Conservation (phyloP, 345 rosid genomes). For the Citrus medica region DNA sequence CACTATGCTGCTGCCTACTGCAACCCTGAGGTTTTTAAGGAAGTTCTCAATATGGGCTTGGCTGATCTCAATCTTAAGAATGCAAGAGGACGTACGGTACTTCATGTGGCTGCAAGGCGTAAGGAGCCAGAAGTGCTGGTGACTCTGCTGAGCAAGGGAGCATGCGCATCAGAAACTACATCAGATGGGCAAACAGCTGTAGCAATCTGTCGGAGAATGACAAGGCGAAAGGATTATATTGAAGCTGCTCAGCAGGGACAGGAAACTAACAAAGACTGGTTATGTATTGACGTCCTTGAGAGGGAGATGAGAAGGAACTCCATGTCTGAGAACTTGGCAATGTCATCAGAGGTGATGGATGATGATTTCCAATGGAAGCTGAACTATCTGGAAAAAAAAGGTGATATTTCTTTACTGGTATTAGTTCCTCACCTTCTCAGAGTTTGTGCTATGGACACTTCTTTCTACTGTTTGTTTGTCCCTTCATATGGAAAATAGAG, state of each 20-base stretch:
- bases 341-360: too few relatives aligned
- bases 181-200: conserved; percentile 39
- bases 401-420: conserved; percentile 12
- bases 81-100: conserved; percentile 35
- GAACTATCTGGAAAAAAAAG: conserved; percentile 38
- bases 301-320: conserved; percentile 21
- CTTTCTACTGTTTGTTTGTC: neutral
- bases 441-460: neutral
- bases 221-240: conserved; percentile 38
- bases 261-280: conserved; percentile 30
- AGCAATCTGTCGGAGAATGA: conserved; percentile 34
- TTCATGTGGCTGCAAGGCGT: conserved; percentile 49
- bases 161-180: conserved; percentile 24
- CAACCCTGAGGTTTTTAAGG: too few relatives aligned
- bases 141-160: conserved; percentile 35
- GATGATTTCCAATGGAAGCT: neutral
- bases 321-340: neutral
- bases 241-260: conserved; percentile 26
- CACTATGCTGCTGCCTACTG: too few relatives aligned
- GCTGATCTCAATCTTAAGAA: conserved; percentile 22
- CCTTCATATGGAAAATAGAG: neutral
- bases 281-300: conserved; percentile 42
- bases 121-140: conserved; percentile 30
- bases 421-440: neutral
- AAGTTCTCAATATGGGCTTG: too few relatives aligned